These are phyloP conservation scores for Candida parachauliodes DNA, from an alignment of 805 yeast genomes.

Conservation along the genomic window DNA sequence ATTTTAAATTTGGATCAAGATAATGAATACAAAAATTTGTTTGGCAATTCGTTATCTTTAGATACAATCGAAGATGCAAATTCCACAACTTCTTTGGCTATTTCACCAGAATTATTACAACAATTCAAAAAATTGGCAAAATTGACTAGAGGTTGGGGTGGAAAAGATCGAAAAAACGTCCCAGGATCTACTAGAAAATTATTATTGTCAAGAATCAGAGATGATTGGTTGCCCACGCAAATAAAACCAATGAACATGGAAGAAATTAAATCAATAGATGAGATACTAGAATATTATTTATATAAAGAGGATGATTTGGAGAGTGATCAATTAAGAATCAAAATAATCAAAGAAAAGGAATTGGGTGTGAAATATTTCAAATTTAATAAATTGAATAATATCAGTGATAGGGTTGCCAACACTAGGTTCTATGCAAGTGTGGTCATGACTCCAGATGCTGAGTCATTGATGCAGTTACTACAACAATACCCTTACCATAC, in stretches of 20 bases:
- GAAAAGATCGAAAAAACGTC: slow-evolving; percentile 64
- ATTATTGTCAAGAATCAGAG: slow-evolving; percentile 66
- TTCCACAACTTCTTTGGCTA: slow-evolving; percentile 64
- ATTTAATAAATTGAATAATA: slow-evolving; percentile 38
- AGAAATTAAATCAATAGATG: slow-evolving; percentile 40
- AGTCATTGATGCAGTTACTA: slow-evolving; percentile 56
- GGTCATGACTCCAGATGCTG: slow-evolving; percentile 75
- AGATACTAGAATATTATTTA: slow-evolving; percentile 26
- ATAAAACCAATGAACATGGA: slow-evolving; percentile 61
- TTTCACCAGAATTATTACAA: slow-evolving; percentile 63
- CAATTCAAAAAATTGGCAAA: slow-evolving; percentile 58
- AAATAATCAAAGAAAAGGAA: slow-evolving; percentile 27
- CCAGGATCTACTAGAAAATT: slow-evolving; percentile 75
- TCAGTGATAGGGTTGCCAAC: slow-evolving; percentile 35
- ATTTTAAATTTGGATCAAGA: slow-evolving; percentile 68
- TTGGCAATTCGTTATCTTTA: slow-evolving; percentile 60
- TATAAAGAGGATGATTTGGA: slow-evolving; percentile 33
- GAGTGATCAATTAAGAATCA: slow-evolving; percentile 23
- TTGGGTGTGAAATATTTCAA: slow-evolving; percentile 56
- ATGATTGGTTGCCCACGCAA: slow-evolving; percentile 75
- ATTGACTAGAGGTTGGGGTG: slow-evolving; percentile 81
- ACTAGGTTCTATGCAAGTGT: slow-evolving; percentile 61
- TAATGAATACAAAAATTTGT: slow-evolving; percentile 62
- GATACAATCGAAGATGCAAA: slow-evolving; percentile 74
- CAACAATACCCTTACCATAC: slow-evolving; percentile 69